Conservation (phyloP, 2,329 filamentous ascomycete genomes). For the Fusarium begoniae region DNA sequence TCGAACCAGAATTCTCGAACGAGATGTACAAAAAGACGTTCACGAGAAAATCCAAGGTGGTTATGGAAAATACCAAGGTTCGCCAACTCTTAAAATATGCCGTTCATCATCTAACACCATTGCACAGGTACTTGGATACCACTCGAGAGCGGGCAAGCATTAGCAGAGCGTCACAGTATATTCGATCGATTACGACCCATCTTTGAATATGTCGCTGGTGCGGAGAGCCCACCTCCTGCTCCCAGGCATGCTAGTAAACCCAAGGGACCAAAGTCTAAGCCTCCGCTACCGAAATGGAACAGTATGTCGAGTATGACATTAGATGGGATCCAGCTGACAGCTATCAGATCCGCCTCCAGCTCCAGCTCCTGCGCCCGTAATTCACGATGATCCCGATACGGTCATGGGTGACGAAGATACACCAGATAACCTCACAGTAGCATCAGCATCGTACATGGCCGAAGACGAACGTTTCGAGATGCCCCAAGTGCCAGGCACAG, state of each 20-base stretch:
- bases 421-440: conserved; percentile 83
- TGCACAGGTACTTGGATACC: conserved; percentile 91
- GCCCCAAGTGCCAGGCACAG: conserved; percentile 68
- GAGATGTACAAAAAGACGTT: conserved; percentile 94
- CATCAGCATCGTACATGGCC: conserved; percentile 84
- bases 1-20: conserved; percentile 91
- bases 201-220: conserved; percentile 87
- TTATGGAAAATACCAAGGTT: conserved; percentile 98
- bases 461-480: conserved; percentile 82
- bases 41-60: conserved; percentile 99
- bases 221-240: conserved; percentile 89
- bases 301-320: conserved; percentile 34
- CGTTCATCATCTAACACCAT: conserved; percentile 6
- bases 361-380: conserved; percentile 33
- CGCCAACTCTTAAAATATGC: conserved; percentile 13
- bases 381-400: conserved; percentile 68
- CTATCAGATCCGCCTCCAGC: conserved; percentile 35
- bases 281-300: conserved; percentile 67
- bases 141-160: conserved; percentile 78
- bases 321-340: conserved; percentile 11
- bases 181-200: conserved; percentile 85
- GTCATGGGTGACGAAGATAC: conserved; percentile 80
- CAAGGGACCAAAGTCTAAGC: conserved; percentile 70
- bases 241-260: conserved; percentile 92
- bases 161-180: conserved; percentile 88